Conservation (phyloP, 2,329 filamentous ascomycete species). For the Ceratocystis colombiana region DNA sequence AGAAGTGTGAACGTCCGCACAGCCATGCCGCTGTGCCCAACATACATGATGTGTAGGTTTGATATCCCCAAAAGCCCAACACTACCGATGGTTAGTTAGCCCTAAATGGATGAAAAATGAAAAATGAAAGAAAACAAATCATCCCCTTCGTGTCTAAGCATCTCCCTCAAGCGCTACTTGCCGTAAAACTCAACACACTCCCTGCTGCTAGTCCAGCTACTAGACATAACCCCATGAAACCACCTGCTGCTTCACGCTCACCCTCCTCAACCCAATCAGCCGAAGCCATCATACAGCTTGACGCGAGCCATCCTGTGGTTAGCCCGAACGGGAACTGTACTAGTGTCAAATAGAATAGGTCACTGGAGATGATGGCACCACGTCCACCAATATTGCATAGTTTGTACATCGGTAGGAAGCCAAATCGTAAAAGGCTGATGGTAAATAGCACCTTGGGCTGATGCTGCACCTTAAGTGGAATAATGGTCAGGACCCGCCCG, state of each 20-base stretch:
- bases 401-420: slow-evolving; percentile 74
- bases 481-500: slow-evolving; percentile 60
- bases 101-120: no score
- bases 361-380: slow-evolving; percentile 65
- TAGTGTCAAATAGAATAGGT: slow-evolving; percentile 75
- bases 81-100: no score
- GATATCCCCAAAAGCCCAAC: no score
- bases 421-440: slow-evolving; percentile 53
- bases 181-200: slow-evolving; percentile 80
- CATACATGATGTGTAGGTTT: no score
- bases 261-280: slow-evolving; percentile 68
- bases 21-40: no score
- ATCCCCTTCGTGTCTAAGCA: neutral
- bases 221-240: slow-evolving; percentile 89
- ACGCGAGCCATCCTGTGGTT: slow-evolving; percentile 78
- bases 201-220: slow-evolving; percentile 72
- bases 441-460: slow-evolving; percentile 58
- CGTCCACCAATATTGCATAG: slow-evolving; percentile 77
- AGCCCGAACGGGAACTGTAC: slow-evolving; percentile 78
- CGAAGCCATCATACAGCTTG: slow-evolving; percentile 84
- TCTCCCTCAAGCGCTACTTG: slow-evolving; percentile 41
- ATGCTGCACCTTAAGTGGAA: slow-evolving; percentile 47
- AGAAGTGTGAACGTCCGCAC: no score
- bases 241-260: slow-evolving; percentile 79
- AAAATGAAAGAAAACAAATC: neutral